Evolutionary conservation across 1,139 yeast genomes (phyloP), one percentile per base, ranked within the genome.

Genomic region (Geotrichum citri-aurantii): DNA sequence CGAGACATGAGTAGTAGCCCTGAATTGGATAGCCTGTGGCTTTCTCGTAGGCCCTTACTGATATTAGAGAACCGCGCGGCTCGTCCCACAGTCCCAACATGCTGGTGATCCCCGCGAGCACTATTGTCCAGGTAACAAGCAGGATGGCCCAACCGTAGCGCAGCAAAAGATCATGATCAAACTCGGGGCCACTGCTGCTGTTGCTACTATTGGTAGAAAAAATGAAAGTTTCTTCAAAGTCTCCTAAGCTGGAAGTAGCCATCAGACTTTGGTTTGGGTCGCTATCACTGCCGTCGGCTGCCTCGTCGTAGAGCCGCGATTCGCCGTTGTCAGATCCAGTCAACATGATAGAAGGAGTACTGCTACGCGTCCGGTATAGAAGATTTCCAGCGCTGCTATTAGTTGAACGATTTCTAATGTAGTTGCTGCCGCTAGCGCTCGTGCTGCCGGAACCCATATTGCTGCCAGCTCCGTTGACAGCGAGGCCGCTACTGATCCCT

Each of bases 1-100:
- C 66, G 27, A 81, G 73, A 52, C 81, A 71, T 1, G 85, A 76
- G 64, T 82, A 81, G 63, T 79, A 78, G 63, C 82, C 68, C 2
- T 71, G 69, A 14, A 72, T 66, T 1, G 79, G 78, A 58, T 69
- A 71, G 24, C 76, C 78, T 14, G 72, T 68, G 17, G 61, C 65
- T 31, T 68, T 68, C 48, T 72, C 76, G 53, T 64, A 65, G 47
- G 65, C 65, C 21, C 14, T 37, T n/a, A 17, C 44, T 17, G 44
- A 37, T n/a, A 27, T 37, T 31, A 51, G 26, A 31, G 48, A 40
- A 48, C 29, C 50, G 27, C 50, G 3, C 12, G 42, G 48, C 27
- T 17, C 26, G 47, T 63, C 59, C 65, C 65, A 63, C n/a, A 65
- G 56, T 26, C 70, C 72, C 27, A 69, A 59, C 44, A 69, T 62